Base-by-base conservation (phyloP, 225 moss, liverwort and hornwort species). In the Marchantia paleacea region DNA sequence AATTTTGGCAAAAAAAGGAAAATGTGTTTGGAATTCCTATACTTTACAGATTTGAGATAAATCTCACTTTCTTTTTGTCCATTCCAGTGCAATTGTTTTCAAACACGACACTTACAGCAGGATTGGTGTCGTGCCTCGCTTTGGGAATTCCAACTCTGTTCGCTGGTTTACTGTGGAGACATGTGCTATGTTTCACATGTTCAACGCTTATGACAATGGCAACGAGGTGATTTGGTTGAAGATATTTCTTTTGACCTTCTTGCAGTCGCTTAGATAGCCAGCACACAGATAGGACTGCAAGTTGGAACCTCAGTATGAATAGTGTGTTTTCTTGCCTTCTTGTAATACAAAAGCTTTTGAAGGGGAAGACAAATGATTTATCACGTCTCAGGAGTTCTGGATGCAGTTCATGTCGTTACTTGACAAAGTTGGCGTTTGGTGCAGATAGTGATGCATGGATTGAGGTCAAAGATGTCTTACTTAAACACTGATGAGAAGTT, bases 151-250 rank as follows among this genome's bases (percentile, higher is more conserved):
- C 18, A 55, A 51, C 50, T 78, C 82, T n/a, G 26, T 82, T 1
- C 77, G 78, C 48, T 82, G 78, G 82, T 82, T 78, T 72, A 13
- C 48, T n/a, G 69, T 70, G 52, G 63, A 78, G 18, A 29, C 52
- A 11, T 26, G 20, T 61, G 50, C 15, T 29, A 53, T 77, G 47
- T 78, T 82, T n/a, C 82, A 82, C 53, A 30, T 71, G 11, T 25
- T 82, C 61, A 82, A 82, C 72, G 69, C 78, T 4, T 82, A 71
- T 51, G 82, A 82, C 3, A 51, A 63, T 66, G 82, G 82, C 28
- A 49, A 73, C 31, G 82, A 82, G 82, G 82, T 82, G 6, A 72
- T 3, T 47, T 55, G 12, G 10, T 13, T 28, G 24, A 25, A 6
- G 52, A 52, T 8, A 3, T 50, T 24, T 26, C 12, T 1, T 18